phyloP scores from a whole-genome alignment of 345 rosid species.

The Eucalyptus tenuipes region DNA sequence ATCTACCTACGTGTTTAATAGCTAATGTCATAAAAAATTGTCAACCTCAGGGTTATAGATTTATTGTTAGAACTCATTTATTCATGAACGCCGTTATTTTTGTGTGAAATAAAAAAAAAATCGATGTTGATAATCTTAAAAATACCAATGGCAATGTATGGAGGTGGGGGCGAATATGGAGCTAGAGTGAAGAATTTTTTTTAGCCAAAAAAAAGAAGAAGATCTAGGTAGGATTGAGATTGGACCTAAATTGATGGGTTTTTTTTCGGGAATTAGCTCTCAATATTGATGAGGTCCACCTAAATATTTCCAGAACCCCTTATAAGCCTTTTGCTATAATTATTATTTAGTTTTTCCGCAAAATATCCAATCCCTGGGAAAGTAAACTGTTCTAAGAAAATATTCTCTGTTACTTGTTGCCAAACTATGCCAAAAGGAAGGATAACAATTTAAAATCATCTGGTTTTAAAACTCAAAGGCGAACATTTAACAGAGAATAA shows the following conservation, averaged over 20 bases:
- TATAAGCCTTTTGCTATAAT: not conserved
- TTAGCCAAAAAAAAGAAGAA: not conserved
- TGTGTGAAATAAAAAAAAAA: not conserved
- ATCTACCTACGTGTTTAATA: not conserved
- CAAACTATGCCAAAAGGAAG: not conserved
- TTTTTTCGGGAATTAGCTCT: not conserved
- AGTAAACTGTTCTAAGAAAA: not conserved
- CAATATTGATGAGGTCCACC: not conserved
- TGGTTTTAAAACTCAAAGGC: not conserved
- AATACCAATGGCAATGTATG: not conserved
- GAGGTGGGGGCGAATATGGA: not conserved
- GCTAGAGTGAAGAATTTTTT: not conserved
- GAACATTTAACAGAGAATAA: not conserved
- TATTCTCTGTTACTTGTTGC: not conserved
- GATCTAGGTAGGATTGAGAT: not conserved
- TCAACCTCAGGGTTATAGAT: not conserved
- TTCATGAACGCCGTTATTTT: rapidly evolving
- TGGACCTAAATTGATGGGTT: not conserved
- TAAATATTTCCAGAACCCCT: not conserved
- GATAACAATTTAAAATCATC: not conserved
- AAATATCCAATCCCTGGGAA: not conserved
- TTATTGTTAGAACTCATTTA: not conserved
- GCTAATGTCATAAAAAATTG: not conserved
- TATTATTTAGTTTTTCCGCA: not conserved
- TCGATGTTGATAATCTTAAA: not conserved